A percentile compares a stretch with the other conserved stretches of the same genome.
phyloP scores from a whole-genome alignment of 164 flowering plant genomes.

The Sextonia rubra region DNA sequence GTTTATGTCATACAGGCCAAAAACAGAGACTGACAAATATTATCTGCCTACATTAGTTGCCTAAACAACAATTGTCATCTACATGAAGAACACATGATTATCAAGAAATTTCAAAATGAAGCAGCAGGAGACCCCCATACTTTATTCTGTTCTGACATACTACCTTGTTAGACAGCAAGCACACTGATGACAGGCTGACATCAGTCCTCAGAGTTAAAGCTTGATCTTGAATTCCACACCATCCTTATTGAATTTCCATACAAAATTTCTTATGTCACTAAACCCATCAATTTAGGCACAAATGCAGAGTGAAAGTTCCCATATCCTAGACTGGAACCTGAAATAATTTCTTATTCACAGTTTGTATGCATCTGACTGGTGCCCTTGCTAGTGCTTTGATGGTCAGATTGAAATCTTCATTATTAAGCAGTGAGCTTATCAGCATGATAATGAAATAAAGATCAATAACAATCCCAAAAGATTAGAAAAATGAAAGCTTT shows the following conservation, averaged over 20 bases:
- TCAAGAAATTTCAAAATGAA: constrained; percentile 29
- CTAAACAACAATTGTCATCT: background rate
- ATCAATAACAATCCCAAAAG: no score
- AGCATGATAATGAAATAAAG: background rate
- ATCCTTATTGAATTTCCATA: constrained; percentile 39
- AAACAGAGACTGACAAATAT: no score
- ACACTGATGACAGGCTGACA: constrained; percentile 23
- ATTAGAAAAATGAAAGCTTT: no score
- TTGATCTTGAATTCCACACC: constrained; percentile 11
- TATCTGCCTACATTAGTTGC: background rate
- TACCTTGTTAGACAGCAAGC: constrained; percentile 49
- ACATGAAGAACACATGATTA: background rate
- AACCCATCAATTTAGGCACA: constrained; percentile 14
- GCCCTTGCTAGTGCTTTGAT: constrained; percentile 20
- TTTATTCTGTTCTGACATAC: constrained; percentile 42
- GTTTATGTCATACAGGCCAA: no score
- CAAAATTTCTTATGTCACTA: constrained; percentile 35
- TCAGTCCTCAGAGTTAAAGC: constrained; percentile 34
- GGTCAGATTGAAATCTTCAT: constrained; percentile 16
- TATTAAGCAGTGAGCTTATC: constrained; percentile 12
- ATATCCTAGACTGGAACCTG: constrained; percentile 1
- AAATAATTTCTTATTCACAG: constrained; percentile 6
- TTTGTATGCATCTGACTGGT: background rate
- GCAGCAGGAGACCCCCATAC: constrained; percentile 58
- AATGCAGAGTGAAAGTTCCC: constrained; percentile 33